These are phyloP conservation scores for Amanita rimosa DNA, from an alignment of 768 basidiomycete genomes.

Conservation along the genomic window DNA sequence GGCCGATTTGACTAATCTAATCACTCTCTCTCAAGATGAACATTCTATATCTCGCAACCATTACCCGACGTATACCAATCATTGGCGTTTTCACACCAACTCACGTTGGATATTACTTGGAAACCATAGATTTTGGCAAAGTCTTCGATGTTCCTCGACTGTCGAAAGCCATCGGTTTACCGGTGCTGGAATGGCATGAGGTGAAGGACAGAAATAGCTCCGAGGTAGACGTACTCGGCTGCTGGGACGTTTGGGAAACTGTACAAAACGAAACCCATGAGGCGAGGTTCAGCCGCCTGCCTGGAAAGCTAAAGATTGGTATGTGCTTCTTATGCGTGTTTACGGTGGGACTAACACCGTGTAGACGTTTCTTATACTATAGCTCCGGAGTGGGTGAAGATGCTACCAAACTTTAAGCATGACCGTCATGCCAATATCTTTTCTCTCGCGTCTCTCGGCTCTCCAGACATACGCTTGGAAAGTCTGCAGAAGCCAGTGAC, in stretches of 20 bases:
- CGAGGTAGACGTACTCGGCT: slow-evolving; percentile 37
- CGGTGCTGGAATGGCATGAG: slow-evolving; percentile 54
- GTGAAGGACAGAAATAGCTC: slow-evolving; percentile 37
- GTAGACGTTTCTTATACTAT: slow-evolving; percentile 44
- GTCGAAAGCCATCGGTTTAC: slow-evolving; percentile 26
- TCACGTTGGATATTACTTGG: slow-evolving; percentile 38
- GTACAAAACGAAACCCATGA: slow-evolving; percentile 26
- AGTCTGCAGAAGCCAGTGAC: slow-evolving; percentile 24
- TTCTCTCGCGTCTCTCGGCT: slow-evolving; percentile 33
- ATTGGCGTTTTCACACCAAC: slow-evolving; percentile 47
- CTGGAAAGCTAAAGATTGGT: slow-evolving; percentile 32
- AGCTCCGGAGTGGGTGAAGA: slow-evolving; percentile 35
- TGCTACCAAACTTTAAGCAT: slow-evolving; percentile 31
- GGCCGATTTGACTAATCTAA: neutral
- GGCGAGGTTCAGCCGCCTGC: slow-evolving; percentile 27
- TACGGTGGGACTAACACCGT: neutral
- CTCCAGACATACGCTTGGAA: slow-evolving; percentile 29
- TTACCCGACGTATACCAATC: slow-evolving; percentile 51
- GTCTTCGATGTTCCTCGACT: slow-evolving; percentile 51
- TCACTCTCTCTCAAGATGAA: slow-evolving; percentile 30
- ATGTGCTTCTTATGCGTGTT: slow-evolving; percentile 8
- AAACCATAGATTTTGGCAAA: slow-evolving; percentile 42
- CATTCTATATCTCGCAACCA: slow-evolving; percentile 44
- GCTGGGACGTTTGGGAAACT: slow-evolving; percentile 42
- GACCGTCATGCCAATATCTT: slow-evolving; percentile 35